phyloP scores from a whole-genome alignment of 1,284 basidiomycete genomes.

The Ceratobasidium sp. region DNA sequence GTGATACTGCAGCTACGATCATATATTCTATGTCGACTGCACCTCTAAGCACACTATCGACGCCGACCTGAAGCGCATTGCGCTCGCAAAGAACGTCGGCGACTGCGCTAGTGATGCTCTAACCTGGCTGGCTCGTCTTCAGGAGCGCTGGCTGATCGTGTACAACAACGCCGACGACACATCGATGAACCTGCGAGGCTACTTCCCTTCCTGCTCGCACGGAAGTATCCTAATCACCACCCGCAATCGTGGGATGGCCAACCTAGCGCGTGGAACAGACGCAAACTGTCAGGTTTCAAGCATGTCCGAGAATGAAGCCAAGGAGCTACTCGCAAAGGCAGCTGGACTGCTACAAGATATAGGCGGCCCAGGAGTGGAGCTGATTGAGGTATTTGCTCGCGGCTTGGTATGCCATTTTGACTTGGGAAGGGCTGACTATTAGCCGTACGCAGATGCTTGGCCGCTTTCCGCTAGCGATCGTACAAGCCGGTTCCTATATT shows the following conservation, averaged over 20 bases:
- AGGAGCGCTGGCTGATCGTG: not conserved
- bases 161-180: not conserved
- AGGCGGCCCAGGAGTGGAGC: no score
- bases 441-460: conserved; percentile 9
- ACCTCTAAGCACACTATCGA: not conserved
- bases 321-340: not conserved
- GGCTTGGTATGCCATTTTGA: no score
- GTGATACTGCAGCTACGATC: not conserved
- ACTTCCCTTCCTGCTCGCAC: conserved; percentile 2
- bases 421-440: no score
- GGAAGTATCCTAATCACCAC: conserved; percentile 5
- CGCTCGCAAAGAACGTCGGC: not conserved
- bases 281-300: no score
- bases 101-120: not conserved
- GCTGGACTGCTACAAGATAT: not conserved
- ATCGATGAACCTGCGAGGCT: not conserved
- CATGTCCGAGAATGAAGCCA: no score
- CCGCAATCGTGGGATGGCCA: not conserved
- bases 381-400: no score
- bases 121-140: not conserved
- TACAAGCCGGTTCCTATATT: conserved; percentile 37
- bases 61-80: not conserved
- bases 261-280: no score
- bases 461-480: conserved; percentile 15
- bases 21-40: conserved; percentile 3